Conservation (phyloP, 768 basidiomycete species). For the Auricularia heimuer region DNA sequence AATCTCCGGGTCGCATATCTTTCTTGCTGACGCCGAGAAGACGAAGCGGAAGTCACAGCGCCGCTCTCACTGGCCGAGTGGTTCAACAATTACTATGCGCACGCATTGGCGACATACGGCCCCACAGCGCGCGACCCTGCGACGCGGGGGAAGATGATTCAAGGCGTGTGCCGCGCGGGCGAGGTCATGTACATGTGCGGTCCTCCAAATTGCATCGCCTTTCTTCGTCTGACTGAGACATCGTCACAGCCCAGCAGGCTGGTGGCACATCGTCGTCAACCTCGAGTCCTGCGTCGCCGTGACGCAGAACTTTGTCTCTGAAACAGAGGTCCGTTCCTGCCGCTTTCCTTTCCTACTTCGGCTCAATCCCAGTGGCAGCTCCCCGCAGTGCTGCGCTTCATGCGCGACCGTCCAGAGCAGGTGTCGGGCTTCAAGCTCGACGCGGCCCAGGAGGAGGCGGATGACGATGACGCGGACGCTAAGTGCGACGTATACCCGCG, state of each 20-base stretch:
- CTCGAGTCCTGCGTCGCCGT: slow-evolving; percentile 18
- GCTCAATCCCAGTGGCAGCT: slow-evolving; percentile 6
- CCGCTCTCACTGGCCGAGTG: slow-evolving; percentile 15
- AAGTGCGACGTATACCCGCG: slow-evolving; percentile 5
- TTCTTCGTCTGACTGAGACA: not conserved
- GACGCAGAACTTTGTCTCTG: slow-evolving; percentile 21
- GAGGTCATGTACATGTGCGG: slow-evolving; percentile 18
- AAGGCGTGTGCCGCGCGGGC: slow-evolving; percentile 17
- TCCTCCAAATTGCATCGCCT: too few relatives aligned
- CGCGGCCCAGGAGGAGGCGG: not conserved
- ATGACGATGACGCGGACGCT: not conserved
- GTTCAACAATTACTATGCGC: slow-evolving; percentile 15
- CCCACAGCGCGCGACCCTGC: slow-evolving; percentile 13
- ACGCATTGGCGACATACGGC: slow-evolving; percentile 13
- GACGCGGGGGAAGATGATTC: slow-evolving; percentile 15
- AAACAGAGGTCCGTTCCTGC: slow-evolving; percentile 5
- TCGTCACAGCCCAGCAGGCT: slow-evolving; percentile 14
- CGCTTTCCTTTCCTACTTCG: not conserved
- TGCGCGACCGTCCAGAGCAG: slow-evolving; percentile 15
- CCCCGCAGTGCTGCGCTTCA: slow-evolving; percentile 15
- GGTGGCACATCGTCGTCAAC: slow-evolving; percentile 22
- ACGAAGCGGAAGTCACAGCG: slow-evolving; percentile 13
- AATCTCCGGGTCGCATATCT: not conserved
- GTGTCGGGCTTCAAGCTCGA: slow-evolving; percentile 16
- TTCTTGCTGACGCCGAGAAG: not conserved